phyloP scores from a whole-genome alignment of 2,329 filamentous ascomycete genomes.

The Aphanoascus verrucosus region DNA sequence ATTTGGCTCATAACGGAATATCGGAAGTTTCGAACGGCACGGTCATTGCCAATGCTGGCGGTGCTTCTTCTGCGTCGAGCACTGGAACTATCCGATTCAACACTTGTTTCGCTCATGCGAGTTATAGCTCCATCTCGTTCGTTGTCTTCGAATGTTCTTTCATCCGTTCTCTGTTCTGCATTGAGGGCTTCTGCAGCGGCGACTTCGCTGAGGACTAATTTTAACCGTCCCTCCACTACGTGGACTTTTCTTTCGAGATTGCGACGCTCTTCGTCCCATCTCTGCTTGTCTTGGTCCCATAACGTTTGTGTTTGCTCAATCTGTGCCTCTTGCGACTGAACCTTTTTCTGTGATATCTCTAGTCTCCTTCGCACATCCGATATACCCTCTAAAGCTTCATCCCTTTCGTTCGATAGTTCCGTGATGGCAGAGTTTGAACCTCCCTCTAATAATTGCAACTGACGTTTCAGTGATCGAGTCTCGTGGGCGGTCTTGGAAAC shows the following conservation, averaged over 20 bases:
- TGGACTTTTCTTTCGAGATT: slow-evolving; percentile 76
- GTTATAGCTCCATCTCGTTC: slow-evolving; percentile 26
- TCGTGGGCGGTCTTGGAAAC: slow-evolving; percentile 61
- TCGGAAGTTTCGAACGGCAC: slow-evolving; percentile 44
- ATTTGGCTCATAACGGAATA: slow-evolving; percentile 58
- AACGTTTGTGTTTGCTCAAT: slow-evolving; percentile 64
- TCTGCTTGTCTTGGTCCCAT: slow-evolving; percentile 74
- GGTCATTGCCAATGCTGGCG: slow-evolving; percentile 43
- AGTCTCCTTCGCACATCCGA: slow-evolving; percentile 65
- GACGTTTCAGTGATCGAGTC: slow-evolving; percentile 66
- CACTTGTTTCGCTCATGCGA: slow-evolving; percentile 58
- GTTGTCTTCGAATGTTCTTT: not conserved
- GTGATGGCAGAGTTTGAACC: slow-evolving; percentile 77
- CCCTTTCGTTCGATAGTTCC: slow-evolving; percentile 73
- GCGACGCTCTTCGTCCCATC: slow-evolving; percentile 74
- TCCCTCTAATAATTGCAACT: slow-evolving; percentile 75
- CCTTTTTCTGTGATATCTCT: slow-evolving; percentile 65
- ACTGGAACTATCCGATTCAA: slow-evolving; percentile 59
- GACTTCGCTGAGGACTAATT: slow-evolving; percentile 75
- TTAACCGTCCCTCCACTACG: slow-evolving; percentile 77
- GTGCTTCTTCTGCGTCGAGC: slow-evolving; percentile 49
- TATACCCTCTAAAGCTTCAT: slow-evolving; percentile 64
- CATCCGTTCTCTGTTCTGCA: slow-evolving; percentile 4
- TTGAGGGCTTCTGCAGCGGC: slow-evolving; percentile 33
- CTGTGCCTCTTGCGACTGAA: slow-evolving; percentile 71